Base-by-base conservation (phyloP, 495 filamentous ascomycete genomes). In the Aspergillus kassunensis region DNA sequence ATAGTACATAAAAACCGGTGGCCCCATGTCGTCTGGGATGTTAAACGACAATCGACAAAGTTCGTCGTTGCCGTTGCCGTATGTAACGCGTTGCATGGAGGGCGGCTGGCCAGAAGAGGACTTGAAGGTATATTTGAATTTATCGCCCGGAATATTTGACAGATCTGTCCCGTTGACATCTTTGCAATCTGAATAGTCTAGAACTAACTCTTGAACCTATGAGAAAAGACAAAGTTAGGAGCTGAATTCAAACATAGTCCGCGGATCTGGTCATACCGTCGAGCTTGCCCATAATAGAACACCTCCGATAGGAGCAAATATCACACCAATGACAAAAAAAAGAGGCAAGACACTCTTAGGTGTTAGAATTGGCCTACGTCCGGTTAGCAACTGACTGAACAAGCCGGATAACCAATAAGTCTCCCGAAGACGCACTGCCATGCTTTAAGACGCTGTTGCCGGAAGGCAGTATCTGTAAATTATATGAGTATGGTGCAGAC, bases 1-100 rank as follows among this genome's bases (percentile, higher is more conserved):
- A 69, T 99, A 99, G 72, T 96, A 97, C 65, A 96, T 78, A 56
- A 88, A 78, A 21, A 97, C 84, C 4, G 91, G 91, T 0, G 92
- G 81, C 9, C 76, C 73, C 58, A 99, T 79, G 21, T 81, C 70
- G 50, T 93, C 80, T 7, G 90, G 90, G 24, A 97, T 83, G 23
- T 80, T 73, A 71, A 97, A 95, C 29, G 76, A 66, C 8, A 99
- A 63, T 1, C 70, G 74, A 79, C 93, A 99, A 15, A 67, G 58
- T 8, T 58, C 64, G 13, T n/a, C 30, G 13, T 56, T 58, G 15
- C 57, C 57, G 19, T 59, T 54, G 0, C 35, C 44, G 24, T 47
- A 4, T 1, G 6, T 44, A 15, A 61, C 30, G 31, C 58, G 53
- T 52, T 68, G 69, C 73, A 74, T 78, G 35, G 65, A 67, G n/a